phyloP scores from a whole-genome alignment of 2,329 filamentous ascomycete genomes.

The Arthrobotrys sinensis region DNA sequence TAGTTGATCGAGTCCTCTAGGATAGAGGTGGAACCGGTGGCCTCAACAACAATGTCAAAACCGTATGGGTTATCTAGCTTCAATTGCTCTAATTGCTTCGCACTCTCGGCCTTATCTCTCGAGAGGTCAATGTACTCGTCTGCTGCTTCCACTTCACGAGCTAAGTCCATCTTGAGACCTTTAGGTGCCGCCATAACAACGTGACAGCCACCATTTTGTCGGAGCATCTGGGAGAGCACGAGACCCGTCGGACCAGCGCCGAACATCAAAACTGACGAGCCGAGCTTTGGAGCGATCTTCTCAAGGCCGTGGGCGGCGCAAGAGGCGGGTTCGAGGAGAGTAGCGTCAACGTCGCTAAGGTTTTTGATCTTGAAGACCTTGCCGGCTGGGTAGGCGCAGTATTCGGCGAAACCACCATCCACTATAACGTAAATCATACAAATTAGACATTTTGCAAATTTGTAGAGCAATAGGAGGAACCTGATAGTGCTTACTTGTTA shows the following conservation, averaged over 20 bases:
- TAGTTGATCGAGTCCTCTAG: conserved; percentile 81
- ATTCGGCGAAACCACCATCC: conserved; percentile 81
- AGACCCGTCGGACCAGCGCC: conserved; percentile 79
- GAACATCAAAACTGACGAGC: conserved; percentile 77
- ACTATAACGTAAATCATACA: conserved; percentile 66
- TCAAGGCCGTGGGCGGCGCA: conserved; percentile 80
- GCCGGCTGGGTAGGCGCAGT: conserved; percentile 73
- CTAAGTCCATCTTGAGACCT: conserved; percentile 80
- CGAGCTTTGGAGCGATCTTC: conserved; percentile 77
- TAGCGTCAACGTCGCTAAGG: conserved; percentile 78
- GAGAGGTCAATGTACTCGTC: conserved; percentile 72
- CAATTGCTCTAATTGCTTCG: conserved; percentile 75
- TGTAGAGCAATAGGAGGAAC: neutral
- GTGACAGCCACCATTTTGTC: conserved; percentile 78
- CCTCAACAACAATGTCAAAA: conserved; percentile 76
- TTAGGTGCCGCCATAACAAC: conserved; percentile 79
- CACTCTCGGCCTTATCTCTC: conserved; percentile 71
- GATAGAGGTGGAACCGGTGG: conserved; percentile 78
- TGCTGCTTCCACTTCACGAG: conserved; percentile 73
- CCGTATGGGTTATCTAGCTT: conserved; percentile 78
- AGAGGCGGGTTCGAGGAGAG: conserved; percentile 79
- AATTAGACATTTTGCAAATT: neutral
- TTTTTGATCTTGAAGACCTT: conserved; percentile 78
- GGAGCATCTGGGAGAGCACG: conserved; percentile 76
- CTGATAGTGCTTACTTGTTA: conserved; percentile 68